Conservation (phyloP, 345 rosid genomes). For the Rhodomyrtus tomentosa region DNA sequence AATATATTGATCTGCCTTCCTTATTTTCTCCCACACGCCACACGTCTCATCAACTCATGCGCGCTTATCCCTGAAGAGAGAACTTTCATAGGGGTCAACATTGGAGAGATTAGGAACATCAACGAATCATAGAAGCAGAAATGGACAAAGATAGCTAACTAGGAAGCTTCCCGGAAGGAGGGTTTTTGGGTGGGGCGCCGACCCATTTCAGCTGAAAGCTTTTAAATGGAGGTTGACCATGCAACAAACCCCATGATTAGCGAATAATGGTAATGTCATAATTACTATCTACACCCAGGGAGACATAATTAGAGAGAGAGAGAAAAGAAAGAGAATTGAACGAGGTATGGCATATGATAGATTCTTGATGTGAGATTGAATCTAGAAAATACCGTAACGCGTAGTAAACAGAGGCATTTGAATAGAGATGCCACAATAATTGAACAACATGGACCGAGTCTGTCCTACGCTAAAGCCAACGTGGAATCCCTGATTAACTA, state of each 20-base stretch:
- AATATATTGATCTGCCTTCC: neutral
- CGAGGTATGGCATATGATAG: conserved; percentile 20
- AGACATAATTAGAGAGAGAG: neutral
- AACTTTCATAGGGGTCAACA: neutral
- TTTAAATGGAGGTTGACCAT: neutral
- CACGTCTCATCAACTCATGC: neutral
- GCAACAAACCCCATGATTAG: neutral
- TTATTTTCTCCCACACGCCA: neutral
- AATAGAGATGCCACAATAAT: conserved; percentile 3
- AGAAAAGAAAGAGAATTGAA: neutral
- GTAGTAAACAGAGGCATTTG: neutral
- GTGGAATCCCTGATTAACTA: conserved; percentile 1
- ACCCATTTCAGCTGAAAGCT: conserved; percentile 1
- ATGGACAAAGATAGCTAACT: neutral
- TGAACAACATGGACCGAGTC: conserved; percentile 33
- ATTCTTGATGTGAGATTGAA: conserved; percentile 25
- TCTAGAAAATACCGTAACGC: conserved; percentile 6
- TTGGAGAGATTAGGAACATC: neutral
- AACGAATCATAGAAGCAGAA: neutral
- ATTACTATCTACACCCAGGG: neutral
- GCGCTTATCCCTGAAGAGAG: neutral
- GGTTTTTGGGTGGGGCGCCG: conserved; percentile 19
- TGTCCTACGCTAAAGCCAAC: conserved; percentile 29
- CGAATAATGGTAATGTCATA: neutral
- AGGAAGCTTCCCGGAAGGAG: neutral